These are phyloP conservation scores for Phytophthora cryptogea DNA, from an alignment of 352 stramenopile species.

Conservation along the genomic window DNA sequence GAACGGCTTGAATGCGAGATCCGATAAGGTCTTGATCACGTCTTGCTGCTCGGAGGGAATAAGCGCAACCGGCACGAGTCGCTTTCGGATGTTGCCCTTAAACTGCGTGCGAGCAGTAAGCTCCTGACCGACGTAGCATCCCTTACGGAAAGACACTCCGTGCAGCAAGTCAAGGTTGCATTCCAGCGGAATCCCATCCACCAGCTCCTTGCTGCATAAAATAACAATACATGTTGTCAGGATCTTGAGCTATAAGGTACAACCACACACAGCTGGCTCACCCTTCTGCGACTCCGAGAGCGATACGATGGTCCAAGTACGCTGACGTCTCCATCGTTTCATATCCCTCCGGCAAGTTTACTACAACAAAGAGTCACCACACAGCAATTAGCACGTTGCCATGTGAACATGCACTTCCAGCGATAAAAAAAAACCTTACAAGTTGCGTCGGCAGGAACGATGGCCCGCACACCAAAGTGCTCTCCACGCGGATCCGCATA, in stretches of 20 bases:
- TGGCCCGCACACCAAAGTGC: constrained; percentile 65
- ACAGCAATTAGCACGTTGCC: too few species aligned
- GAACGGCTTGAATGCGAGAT: constrained; percentile 68
- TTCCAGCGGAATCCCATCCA: constrained; percentile 90
- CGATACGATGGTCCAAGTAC: constrained; percentile 70
- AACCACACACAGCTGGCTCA: constrained; percentile 29
- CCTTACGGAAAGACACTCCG: constrained; percentile 93
- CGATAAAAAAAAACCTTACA: too few species aligned
- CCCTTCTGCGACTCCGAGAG: constrained; percentile 78
- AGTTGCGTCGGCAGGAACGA: constrained; percentile 44
- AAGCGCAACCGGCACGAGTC: constrained; percentile 74
- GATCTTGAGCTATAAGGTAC: constrained; percentile 1
- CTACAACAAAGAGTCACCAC: constrained; percentile 35
- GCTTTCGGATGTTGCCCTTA: constrained; percentile 88
- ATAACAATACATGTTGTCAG: constrained; percentile 9
- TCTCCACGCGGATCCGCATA: constrained; percentile 68
- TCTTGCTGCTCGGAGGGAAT: constrained; percentile 56
- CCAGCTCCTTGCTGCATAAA: constrained; percentile 64
- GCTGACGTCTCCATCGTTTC: constrained; percentile 41
- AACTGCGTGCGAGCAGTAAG: constrained; percentile 94
- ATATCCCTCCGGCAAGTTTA: constrained; percentile 54
- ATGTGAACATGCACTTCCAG: too few species aligned
- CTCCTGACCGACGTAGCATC: constrained; percentile 96
- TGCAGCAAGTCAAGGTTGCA: constrained; percentile 92
- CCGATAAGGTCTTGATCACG: constrained; percentile 49